Evolutionary conservation across 2,329 filamentous ascomycete species (phyloP).

Genomic region (Botrytis deweyae): DNA sequence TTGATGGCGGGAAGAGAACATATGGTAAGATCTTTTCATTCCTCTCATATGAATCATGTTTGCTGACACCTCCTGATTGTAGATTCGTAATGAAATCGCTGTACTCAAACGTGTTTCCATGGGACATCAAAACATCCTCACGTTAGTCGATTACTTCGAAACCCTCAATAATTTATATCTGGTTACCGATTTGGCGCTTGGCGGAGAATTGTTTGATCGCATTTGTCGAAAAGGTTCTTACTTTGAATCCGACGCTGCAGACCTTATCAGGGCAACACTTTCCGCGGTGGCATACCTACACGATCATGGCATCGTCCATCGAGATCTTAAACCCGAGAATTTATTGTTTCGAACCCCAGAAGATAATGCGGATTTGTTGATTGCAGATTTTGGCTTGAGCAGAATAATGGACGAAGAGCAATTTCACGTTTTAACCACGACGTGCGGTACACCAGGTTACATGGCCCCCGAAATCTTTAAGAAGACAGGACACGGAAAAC

Average conservation of each 20-base stretch:
- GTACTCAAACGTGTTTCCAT: conserved; percentile 98
- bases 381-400: conserved; percentile 93
- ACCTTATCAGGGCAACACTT: conserved; percentile 89
- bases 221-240: conserved; percentile 99
- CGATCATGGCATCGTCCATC: conserved; percentile 97
- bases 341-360: conserved; percentile 94
- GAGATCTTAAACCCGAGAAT: conserved; percentile 97
- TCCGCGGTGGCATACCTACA: conserved; percentile 98
- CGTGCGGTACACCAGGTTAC: conserved; percentile 95
- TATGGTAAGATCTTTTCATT: conserved; percentile 64
- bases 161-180: conserved; percentile 99
- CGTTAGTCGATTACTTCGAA: conserved; percentile 97
- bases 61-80: not conserved
- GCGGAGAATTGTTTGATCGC: conserved; percentile 95
- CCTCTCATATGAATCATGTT: not conserved
- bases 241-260: conserved; percentile 94
- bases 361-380: conserved; percentile 94
- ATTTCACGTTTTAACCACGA: conserved; percentile 96
- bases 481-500: conserved; percentile 96
- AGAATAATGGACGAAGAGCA: conserved; percentile 99
- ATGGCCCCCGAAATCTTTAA: conserved; percentile 99
- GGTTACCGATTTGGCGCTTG: conserved; percentile 92
- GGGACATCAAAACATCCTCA: conserved; percentile 97
- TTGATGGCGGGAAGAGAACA: conserved; percentile 97
- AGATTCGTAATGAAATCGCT: conserved; percentile 97